These are phyloP conservation scores for Diospyros kaki DNA, from an alignment of 148 eudicot species.

Conservation along the genomic window DNA sequence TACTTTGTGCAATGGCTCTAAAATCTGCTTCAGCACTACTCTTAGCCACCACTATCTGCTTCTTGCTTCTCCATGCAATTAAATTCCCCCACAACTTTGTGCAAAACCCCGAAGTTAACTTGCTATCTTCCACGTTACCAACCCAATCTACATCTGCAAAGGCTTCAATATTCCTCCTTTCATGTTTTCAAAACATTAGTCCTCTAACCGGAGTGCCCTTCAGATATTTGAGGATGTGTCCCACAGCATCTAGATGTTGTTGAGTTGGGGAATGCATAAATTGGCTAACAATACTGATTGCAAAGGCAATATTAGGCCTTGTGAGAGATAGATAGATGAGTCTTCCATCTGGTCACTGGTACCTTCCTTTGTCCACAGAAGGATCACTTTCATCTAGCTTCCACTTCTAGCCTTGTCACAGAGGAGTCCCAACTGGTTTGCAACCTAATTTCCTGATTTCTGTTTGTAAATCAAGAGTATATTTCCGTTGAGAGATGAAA, in stretches of 20 bases:
- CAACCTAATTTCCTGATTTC: neutral
- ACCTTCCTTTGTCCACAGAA: conserved; percentile 1
- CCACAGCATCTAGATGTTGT: neutral
- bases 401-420: neutral
- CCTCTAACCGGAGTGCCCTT: neutral
- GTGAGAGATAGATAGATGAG: neutral
- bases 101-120: neutral
- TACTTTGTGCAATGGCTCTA: neutral
- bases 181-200: neutral
- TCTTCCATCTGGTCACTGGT: neutral
- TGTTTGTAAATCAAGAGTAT: neutral
- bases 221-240: neutral
- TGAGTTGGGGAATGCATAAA: conserved; percentile 4
- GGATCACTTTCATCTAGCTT: neutral
- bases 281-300: neutral
- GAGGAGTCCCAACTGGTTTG: neutral
- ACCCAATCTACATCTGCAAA: conserved; percentile 7
- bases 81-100: neutral
- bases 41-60: neutral
- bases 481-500: conserved; percentile 1
- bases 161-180: neutral
- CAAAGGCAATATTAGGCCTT: conserved; percentile 6
- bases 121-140: neutral
- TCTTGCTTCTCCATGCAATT: neutral
- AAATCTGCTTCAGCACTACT: neutral